Conservation (phyloP, 2,329 filamentous ascomycete species). For the Paecilomyces niveus region DNA sequence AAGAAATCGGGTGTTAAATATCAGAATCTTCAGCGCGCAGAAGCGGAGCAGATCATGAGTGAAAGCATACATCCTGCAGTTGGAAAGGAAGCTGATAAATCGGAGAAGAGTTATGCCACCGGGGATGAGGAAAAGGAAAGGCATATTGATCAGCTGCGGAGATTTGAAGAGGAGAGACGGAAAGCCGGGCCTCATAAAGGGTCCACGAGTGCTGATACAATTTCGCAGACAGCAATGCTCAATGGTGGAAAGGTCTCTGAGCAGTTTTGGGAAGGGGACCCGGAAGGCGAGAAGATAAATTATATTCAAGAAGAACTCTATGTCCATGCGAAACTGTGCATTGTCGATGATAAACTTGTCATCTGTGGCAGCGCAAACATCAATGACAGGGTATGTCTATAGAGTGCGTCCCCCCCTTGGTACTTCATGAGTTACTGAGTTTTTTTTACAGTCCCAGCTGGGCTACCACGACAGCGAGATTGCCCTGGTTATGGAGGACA, state of each 20-base stretch:
- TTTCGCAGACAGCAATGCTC: constrained; percentile 78
- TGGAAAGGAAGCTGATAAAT: constrained; percentile 39
- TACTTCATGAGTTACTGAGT: not conserved
- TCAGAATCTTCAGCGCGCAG: constrained; percentile 75
- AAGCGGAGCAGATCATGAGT: constrained; percentile 83
- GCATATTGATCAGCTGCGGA: constrained; percentile 36
- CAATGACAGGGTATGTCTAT: constrained; percentile 49
- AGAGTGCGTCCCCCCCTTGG: not conserved
- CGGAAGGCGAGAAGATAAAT: constrained; percentile 71
- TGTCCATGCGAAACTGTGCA: constrained; percentile 79
- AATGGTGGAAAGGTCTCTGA: constrained; percentile 56
- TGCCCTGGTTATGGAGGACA: constrained; percentile 80
- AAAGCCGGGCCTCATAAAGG: constrained; percentile 22
- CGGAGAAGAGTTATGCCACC: constrained; percentile 31
- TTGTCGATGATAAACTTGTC: constrained; percentile 73
- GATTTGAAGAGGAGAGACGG: constrained; percentile 39
- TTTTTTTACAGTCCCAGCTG: constrained; percentile 56
- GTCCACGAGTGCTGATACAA: constrained; percentile 42
- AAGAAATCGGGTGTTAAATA: constrained; percentile 73
- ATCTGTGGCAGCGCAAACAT: constrained; percentile 73
- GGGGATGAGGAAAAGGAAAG: constrained; percentile 13
- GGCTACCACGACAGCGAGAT: constrained; percentile 83
- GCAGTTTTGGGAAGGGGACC: constrained; percentile 68
- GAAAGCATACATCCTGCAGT: constrained; percentile 54
- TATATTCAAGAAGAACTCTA: constrained; percentile 97